Conservation (phyloP, 2,329 filamentous ascomycete species). For the Teratosphaeria nubilosa region DNA sequence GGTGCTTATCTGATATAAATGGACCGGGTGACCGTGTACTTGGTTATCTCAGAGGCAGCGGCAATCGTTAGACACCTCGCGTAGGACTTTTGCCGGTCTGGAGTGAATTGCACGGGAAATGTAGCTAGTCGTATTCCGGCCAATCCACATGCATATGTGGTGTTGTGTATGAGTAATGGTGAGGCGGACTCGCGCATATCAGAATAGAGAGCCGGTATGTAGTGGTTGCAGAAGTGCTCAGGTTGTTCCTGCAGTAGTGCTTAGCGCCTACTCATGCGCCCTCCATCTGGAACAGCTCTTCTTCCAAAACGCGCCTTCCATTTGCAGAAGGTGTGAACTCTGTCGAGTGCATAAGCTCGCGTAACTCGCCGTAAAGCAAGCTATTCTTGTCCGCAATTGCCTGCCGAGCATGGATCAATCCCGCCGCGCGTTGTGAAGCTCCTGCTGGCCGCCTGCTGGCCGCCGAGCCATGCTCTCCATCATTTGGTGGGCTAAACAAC, state of each 20-base stretch:
- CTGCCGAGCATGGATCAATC: neutral
- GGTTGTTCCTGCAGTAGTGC: conserved; percentile 6
- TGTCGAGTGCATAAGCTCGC: conserved; percentile 3
- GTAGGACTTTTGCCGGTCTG: neutral
- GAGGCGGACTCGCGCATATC: neutral
- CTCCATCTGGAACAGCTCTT: neutral
- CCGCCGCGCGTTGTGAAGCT: neutral
- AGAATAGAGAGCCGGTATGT: neutral
- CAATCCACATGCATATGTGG: neutral
- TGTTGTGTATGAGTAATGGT: neutral
- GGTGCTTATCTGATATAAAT: neutral
- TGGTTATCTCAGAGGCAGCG: too few relatives aligned
- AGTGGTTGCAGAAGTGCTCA: neutral
- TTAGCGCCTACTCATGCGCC: neutral
- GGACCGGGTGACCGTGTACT: neutral
- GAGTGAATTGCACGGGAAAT: neutral
- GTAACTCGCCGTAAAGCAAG: neutral
- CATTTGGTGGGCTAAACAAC: neutral
- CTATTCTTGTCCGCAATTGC: neutral
- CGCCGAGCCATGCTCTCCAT: neutral
- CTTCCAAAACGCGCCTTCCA: neutral
- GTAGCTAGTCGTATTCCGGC: neutral
- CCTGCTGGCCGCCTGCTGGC: neutral
- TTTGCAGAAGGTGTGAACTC: neutral
- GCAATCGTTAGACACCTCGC: neutral